Conservation (phyloP, 2,329 filamentous ascomycete species). For the Diaporthe australafricana region DNA sequence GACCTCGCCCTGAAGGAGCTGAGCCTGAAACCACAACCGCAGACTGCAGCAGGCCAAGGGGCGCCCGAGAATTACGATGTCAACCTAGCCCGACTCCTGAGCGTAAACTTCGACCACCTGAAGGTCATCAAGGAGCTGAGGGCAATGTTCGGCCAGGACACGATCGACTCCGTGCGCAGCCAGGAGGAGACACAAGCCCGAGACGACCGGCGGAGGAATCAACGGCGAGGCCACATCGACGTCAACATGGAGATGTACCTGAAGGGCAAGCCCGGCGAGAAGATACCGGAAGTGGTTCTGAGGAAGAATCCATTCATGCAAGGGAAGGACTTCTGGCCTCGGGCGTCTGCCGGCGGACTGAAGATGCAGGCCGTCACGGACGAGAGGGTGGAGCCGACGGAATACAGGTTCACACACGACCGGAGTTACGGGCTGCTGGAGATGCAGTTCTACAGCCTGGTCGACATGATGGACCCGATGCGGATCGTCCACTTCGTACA, state of each 20-base stretch:
- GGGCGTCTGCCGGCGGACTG: constrained; percentile 81
- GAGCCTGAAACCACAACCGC: constrained; percentile 47
- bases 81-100: constrained; percentile 51
- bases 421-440: constrained; percentile 80
- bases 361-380: constrained; percentile 75
- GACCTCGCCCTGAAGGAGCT: constrained; percentile 65
- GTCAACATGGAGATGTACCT: constrained; percentile 69
- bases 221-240: constrained; percentile 42
- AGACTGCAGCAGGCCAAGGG: constrained; percentile 32
- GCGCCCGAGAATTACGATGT: constrained; percentile 39
- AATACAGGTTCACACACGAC: constrained; percentile 85
- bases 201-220: constrained; percentile 52
- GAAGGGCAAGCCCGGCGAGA: constrained; percentile 67
- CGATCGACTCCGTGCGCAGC: constrained; percentile 64
- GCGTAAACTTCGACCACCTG: constrained; percentile 75
- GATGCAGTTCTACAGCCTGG: constrained; percentile 78
- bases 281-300: constrained; percentile 77
- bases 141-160: constrained; percentile 66
- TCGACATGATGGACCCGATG: constrained; percentile 87
- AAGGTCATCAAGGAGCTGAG: constrained; percentile 94
- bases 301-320: constrained; percentile 87
- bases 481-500: constrained; percentile 81
- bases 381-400: constrained; percentile 64
- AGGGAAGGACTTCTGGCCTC: constrained; percentile 89
- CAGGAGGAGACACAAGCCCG: constrained; percentile 60